Percentiles rank a stretch among this genome's conserved stretches.
phyloP scores from a whole-genome alignment of 202 grass and related monocot species.

The Miscanthus sacchariflorus region DNA sequence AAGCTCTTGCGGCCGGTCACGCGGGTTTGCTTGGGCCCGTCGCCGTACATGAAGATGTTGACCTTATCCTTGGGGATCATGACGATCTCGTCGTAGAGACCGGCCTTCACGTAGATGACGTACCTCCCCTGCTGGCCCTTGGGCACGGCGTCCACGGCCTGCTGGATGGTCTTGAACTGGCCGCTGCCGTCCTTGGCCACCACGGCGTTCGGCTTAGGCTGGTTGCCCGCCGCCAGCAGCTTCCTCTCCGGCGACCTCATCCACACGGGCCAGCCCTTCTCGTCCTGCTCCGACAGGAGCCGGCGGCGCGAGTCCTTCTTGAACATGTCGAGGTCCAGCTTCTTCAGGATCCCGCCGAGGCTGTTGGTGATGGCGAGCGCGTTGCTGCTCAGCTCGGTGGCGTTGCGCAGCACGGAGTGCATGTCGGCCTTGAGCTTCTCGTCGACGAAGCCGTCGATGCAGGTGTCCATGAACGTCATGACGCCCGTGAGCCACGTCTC shows the following conservation, averaged over 20 bases:
- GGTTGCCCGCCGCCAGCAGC: slow-evolving; percentile 60
- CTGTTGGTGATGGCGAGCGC: slow-evolving; percentile 69
- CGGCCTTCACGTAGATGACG: slow-evolving; percentile 95
- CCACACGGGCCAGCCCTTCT: slow-evolving; percentile 59
- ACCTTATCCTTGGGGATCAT: slow-evolving; percentile 74
- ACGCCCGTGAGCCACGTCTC: slow-evolving; percentile 78
- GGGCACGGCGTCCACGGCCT: slow-evolving; percentile 65
- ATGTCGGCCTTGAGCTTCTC: slow-evolving; percentile 67
- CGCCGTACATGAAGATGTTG: slow-evolving; percentile 92
- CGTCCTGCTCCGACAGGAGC: slow-evolving; percentile 41
- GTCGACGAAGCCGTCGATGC: slow-evolving; percentile 78
- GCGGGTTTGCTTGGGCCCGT: slow-evolving; percentile 64
- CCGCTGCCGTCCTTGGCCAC: slow-evolving; percentile 94
- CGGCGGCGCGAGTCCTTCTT: slow-evolving; percentile 53
- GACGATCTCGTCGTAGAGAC: slow-evolving; percentile 82
- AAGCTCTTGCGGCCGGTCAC: slow-evolving; percentile 71
- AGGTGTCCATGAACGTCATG: slow-evolving; percentile 83
- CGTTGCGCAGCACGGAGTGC: slow-evolving; percentile 58
- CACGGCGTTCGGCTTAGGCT: slow-evolving; percentile 64
- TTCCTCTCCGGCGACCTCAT: slow-evolving; percentile 73
- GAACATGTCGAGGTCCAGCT: slow-evolving; percentile 57
- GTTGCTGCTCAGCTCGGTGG: slow-evolving; percentile 82
- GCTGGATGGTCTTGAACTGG: slow-evolving; percentile 75
- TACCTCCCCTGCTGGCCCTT: slow-evolving; percentile 57
- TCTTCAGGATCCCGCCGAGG: slow-evolving; percentile 58